Evolutionary conservation across 495 filamentous ascomycete genomes (phyloP), one percentile per base, ranked within the genome.

Genomic region (Sabuloglossum arenarium): DNA sequence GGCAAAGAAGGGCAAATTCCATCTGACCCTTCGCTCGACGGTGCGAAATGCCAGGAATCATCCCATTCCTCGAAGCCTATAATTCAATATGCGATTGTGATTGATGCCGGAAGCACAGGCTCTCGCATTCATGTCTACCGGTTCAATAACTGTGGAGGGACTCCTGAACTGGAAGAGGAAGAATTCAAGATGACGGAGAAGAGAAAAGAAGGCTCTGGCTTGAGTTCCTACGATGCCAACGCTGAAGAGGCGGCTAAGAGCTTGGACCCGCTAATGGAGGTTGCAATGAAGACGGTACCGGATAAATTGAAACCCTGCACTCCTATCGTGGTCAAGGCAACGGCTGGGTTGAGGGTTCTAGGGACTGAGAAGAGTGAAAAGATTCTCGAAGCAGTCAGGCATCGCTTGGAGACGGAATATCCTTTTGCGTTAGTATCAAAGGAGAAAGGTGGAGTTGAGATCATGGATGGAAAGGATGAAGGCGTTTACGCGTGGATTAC

Each of bases 401-500:
- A 71, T 46, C 82, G 86, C 54, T 69, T 98, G n/a, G 89, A 97
- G 68, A 89, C 79, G 19, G 73, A 74, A 23, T 98, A 91, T 67
- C 91, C 91, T 23, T 97, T 98, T 75, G 85, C 91, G 1, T 84
- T 98, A 21, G 84, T 98, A 54, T 81, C 86, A 4, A 74, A 79
- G 58, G 84, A 84, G 64, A 82, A 86, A 61, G 79, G 83, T 58
- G 91, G 91, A 55, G 85, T 98, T 14, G 77, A 85, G 59, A 89
- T 97, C 59, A 97, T 98, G 90, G 88, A 93, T 62, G 91, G 91
- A 61, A 84, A 81, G 16, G 82, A 95, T 60, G 91, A 98, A 69
- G 82, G 93, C 67, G 91, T 98, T n/a, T 98, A 94, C 62, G 93
- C 91, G 54, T 98, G 91, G 91, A 94, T 98, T 67, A 98, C 91